A percentile compares a stretch with the other conserved stretches of the same genome.
These are phyloP conservation scores for Huntiella bhutanensis DNA, from an alignment of 2,329 filamentous ascomycete genomes.

Conservation along the genomic window DNA sequence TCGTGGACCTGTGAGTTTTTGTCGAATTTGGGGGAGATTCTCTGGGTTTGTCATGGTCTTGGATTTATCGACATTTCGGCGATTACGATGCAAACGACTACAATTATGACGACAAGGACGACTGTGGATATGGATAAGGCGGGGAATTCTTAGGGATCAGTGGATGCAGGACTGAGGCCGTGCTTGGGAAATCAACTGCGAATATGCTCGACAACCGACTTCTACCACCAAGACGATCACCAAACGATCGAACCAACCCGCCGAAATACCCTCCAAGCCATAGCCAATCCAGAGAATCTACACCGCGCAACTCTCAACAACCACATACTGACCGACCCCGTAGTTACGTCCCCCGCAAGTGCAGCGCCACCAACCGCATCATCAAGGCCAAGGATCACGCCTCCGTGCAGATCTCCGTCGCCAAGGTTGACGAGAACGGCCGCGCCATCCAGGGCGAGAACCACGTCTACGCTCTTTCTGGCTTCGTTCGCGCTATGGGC, in stretches of 20 bases:
- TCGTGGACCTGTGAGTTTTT: conserved; percentile 82
- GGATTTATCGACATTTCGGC: too few species aligned
- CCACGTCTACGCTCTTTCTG: conserved; percentile 92
- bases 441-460: conserved; percentile 85
- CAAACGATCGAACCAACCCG: not conserved
- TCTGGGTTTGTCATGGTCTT: not conserved
- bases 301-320: too few species aligned
- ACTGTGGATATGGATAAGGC: too few species aligned
- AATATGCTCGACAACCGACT: not conserved
- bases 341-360: conserved; percentile 97
- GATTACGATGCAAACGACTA: too few species aligned
- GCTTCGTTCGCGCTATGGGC: conserved; percentile 93
- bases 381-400: conserved; percentile 99
- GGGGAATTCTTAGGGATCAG: too few species aligned
- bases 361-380: conserved; percentile 97
- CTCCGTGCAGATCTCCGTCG: conserved; percentile 89
- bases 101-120: too few species aligned
- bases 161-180: too few species aligned
- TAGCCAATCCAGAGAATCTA: too few species aligned
- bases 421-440: conserved; percentile 98
- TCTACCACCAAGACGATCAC: not conserved
- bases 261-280: not conserved
- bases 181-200: too few species aligned
- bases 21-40: not conserved
- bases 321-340: not conserved